Evolutionary conservation across 75 land plant species (phyloP).

Genomic region (Selaginella tamariscina): DNA sequence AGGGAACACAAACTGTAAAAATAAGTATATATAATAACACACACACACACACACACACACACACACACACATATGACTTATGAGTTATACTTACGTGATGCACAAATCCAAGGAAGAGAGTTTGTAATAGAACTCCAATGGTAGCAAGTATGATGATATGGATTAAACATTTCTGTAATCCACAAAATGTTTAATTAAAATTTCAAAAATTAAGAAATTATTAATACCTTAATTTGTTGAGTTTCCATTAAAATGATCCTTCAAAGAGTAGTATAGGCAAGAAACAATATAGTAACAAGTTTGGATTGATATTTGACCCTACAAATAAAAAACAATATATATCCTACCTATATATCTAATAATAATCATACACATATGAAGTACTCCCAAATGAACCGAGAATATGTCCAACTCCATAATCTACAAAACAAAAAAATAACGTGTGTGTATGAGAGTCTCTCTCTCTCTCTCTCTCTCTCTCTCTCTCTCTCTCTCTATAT

Average conservation of each 20-base stretch:
- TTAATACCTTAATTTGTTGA: slow-evolving; percentile 95
- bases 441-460: not conserved
- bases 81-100: not conserved
- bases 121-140: not conserved
- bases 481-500: no score
- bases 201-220: not conserved
- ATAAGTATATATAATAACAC: not conserved
- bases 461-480: no score
- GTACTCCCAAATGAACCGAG: slow-evolving; percentile 74
- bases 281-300: slow-evolving; percentile 65
- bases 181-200: slow-evolving; percentile 5
- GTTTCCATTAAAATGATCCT: slow-evolving; percentile 94
- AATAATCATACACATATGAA: slow-evolving; percentile 69
- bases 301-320: slow-evolving; percentile 89
- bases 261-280: slow-evolving; percentile 97
- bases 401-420: slow-evolving; percentile 53
- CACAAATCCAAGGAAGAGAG: not conserved
- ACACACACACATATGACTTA: not conserved
- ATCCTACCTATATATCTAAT: not conserved
- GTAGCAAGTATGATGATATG: not conserved
- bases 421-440: slow-evolving; percentile 21
- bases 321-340: slow-evolving; percentile 18
- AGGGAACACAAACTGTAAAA: slow-evolving; percentile 56
- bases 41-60: not conserved
- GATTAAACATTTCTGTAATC: not conserved